phyloP scores from a whole-genome alignment of 2,329 filamentous ascomycete genomes.

The Colletotrichum somersetense region DNA sequence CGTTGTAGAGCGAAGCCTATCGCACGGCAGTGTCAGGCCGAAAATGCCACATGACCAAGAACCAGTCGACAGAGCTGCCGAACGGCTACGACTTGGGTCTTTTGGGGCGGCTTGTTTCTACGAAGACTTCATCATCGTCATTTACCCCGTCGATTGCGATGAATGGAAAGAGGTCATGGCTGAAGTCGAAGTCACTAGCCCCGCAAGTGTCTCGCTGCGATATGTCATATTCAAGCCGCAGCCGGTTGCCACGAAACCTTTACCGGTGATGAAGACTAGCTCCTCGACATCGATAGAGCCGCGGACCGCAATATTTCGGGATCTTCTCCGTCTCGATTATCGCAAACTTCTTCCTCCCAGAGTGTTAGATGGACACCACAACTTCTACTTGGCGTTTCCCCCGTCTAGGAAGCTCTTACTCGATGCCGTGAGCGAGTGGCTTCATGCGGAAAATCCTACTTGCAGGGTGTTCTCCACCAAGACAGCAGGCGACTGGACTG shows the following conservation, averaged over 20 bases:
- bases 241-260: slow-evolving; percentile 19
- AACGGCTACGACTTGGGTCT: slow-evolving; percentile 52
- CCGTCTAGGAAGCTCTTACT: slow-evolving; percentile 50
- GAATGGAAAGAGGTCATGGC: slow-evolving; percentile 49
- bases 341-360: slow-evolving; percentile 45
- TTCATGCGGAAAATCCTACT: slow-evolving; percentile 54
- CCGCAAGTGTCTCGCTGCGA: slow-evolving; percentile 45
- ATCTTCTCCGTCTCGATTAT: slow-evolving; percentile 51
- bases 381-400: slow-evolving; percentile 66
- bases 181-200: slow-evolving; percentile 39
- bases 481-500: slow-evolving; percentile 60
- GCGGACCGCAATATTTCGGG: slow-evolving; percentile 44
- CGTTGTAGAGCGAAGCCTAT: slow-evolving; percentile 26
- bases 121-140: slow-evolving; percentile 52
- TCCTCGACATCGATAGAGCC: background rate
- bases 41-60: slow-evolving; percentile 7
- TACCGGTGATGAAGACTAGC: background rate
- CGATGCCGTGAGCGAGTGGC: slow-evolving; percentile 59
- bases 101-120: slow-evolving; percentile 53
- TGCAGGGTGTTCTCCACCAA: slow-evolving; percentile 59
- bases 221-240: slow-evolving; percentile 55
- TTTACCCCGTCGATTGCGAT: slow-evolving; percentile 54
- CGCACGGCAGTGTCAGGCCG: slow-evolving; percentile 39
- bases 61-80: slow-evolving; percentile 48
- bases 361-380: slow-evolving; percentile 45